Evolutionary conservation across 768 basidiomycete genomes (phyloP), one percentile per base, ranked within the genome.

Genomic region (Trametopsis cervina): DNA sequence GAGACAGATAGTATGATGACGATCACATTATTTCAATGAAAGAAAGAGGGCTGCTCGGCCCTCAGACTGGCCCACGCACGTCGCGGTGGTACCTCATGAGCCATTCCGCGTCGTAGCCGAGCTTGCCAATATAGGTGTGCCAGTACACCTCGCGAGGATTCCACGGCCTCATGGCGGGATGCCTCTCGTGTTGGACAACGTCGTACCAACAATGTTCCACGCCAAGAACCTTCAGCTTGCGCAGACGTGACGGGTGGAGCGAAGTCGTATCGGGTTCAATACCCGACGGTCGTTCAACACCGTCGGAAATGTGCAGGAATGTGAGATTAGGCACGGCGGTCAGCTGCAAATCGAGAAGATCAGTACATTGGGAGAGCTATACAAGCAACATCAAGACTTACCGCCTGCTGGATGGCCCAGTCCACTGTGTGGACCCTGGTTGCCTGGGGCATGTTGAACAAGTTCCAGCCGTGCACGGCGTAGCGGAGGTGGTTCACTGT

Each of bases 41-140:
- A n/a, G n/a, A n/a, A n/a, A n/a, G n/a, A n/a, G n/a, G n/a, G n/a
- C n/a, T n/a, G n/a, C n/a, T n/a, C n/a, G n/a, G n/a, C n/a, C n/a
- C n/a, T 33, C 29, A 33, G 15, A 33, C 29, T 33, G 29, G 29
- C 7, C 29, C 29, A 33, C 29, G 29, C 17, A 47, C 18, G 4
- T 40, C 46, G 10, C 39, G 39, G 35, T 47, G 38, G 27, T 47
- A 47, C 25, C 46, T 40, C 10, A 35, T 15, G 12, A 47, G 46
- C 46, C 46, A 47, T 26, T 47, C 46, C 24, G 38, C 46, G 39
- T 47, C 46, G 9, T 40, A 37, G n/a, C 26, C 46, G 2, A 47
- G 12, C 39, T 39, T 25, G 7, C 24, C 46, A 27, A 40, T 39
- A 4, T 26, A 40, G 4, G 38, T 18, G 21, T 39, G 25, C 23